A percentile compares a stretch with the other conserved stretches of the same genome.
These are phyloP conservation scores for Cokeromyces recurvatus DNA, from an alignment of 371 early-diverging fungal species.

Conservation along the genomic window DNA sequence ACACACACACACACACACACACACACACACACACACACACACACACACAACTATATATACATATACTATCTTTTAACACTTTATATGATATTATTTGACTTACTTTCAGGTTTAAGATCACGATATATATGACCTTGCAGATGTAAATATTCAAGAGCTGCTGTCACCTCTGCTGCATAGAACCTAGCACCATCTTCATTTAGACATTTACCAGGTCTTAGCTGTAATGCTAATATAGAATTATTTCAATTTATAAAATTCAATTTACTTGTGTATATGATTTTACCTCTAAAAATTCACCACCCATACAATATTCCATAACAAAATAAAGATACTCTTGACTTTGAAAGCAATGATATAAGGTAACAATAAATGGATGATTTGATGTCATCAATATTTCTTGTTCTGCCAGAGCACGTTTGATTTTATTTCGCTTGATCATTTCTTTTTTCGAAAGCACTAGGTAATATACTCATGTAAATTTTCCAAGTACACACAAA, in stretches of 20 bases:
- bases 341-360: slow-evolving; percentile 95
- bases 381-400: slow-evolving; percentile 90
- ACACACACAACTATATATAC: too few relatives aligned
- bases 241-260: too few relatives aligned
- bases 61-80: too few relatives aligned
- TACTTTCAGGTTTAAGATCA: slow-evolving; percentile 99
- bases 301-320: slow-evolving; percentile 99
- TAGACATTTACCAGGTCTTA: slow-evolving; percentile 79
- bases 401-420: slow-evolving; percentile 93
- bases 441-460: slow-evolving; percentile 92
- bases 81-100: slow-evolving; percentile 11
- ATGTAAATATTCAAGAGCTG: slow-evolving; percentile 94
- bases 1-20: too few relatives aligned
- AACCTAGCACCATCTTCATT: slow-evolving; percentile 90
- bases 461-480: slow-evolving; percentile 6
- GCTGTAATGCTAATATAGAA: slow-evolving; percentile 63
- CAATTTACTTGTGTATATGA: too few relatives aligned
- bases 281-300: slow-evolving; percentile 90
- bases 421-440: slow-evolving; percentile 94
- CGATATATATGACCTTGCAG: slow-evolving; percentile 96
- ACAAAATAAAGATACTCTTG: slow-evolving; percentile 93
- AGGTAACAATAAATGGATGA: slow-evolving; percentile 96
- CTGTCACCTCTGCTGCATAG: slow-evolving; percentile 96
- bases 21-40: too few relatives aligned
- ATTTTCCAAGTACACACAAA: too few relatives aligned